Evolutionary conservation across 2,329 filamentous ascomycete species (phyloP).

Genomic region (Arthrobotrys megalospora): DNA sequence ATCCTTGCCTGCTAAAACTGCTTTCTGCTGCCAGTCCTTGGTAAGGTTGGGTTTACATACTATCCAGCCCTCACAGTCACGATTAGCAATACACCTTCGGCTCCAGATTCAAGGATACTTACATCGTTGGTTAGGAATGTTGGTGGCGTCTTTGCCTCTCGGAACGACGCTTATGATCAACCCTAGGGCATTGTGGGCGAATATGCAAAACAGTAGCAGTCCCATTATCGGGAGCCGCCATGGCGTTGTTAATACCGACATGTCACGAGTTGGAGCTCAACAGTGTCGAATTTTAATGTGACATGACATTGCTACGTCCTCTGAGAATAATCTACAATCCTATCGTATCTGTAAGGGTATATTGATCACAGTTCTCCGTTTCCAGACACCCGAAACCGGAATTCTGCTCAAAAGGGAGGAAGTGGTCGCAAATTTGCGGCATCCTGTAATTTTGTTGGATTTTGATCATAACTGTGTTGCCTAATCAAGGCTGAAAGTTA

Average conservation of each 20-base stretch:
- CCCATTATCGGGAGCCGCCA: neutral
- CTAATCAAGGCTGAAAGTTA: too few relatives aligned
- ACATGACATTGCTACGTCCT: too few relatives aligned
- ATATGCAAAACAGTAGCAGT: neutral
- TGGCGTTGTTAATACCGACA: neutral
- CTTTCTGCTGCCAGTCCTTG: neutral
- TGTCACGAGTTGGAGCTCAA: too few relatives aligned
- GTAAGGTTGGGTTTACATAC: conserved; percentile 19
- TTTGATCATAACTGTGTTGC: neutral
- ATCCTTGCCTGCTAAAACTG: neutral
- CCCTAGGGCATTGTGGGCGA: neutral
- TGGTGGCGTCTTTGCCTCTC: neutral
- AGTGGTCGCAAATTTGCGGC: neutral
- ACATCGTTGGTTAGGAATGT: conserved; percentile 38
- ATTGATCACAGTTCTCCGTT: neutral
- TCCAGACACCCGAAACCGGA: neutral
- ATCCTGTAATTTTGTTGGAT: neutral
- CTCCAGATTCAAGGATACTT: neutral
- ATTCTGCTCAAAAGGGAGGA: conserved; percentile 12
- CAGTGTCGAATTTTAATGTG: too few relatives aligned
- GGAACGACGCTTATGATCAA: conserved; percentile 30
- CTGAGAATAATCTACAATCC: too few relatives aligned
- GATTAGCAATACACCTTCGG: neutral
- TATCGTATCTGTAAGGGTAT: neutral
- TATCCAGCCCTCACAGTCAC: neutral